Evolutionary conservation across 306 rosid genomes (phyloP).

Genomic region (Arachis hypogaea): DNA sequence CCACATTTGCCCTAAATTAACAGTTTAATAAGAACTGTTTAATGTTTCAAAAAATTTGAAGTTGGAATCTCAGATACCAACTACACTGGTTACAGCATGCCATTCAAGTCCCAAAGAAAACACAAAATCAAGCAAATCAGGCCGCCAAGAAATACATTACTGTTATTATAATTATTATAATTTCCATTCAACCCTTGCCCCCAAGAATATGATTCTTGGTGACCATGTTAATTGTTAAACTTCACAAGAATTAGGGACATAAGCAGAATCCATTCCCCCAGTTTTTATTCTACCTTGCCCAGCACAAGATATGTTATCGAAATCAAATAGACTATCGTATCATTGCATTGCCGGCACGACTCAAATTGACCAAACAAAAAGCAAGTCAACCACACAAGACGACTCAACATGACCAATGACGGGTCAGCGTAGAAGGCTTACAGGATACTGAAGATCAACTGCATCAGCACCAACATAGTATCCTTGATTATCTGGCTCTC

Average conservation of each 20-base stretch:
- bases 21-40: slow-evolving; percentile 4
- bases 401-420: slow-evolving; percentile 6
- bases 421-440: slow-evolving; percentile 44
- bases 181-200: slow-evolving; percentile 20
- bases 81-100: background rate
- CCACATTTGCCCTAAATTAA: slow-evolving; percentile 17
- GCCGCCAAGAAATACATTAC: background rate
- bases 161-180: background rate
- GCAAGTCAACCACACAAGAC: slow-evolving; percentile 36
- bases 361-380: slow-evolving; percentile 12
- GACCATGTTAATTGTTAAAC: background rate
- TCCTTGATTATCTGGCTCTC: slow-evolving; percentile 69
- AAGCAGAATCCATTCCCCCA: background rate
- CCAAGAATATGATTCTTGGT: slow-evolving; percentile 3
- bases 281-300: background rate
- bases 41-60: background rate
- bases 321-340: slow-evolving; percentile 4
- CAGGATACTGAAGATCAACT: slow-evolving; percentile 69
- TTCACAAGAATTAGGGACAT: slow-evolving; percentile 11
- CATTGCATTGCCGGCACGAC: background rate
- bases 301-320: background rate
- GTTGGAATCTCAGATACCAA: background rate
- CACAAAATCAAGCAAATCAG: background rate
- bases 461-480: slow-evolving; percentile 64
- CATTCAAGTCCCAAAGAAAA: background rate